Evolutionary conservation across 1,284 basidiomycete species (phyloP), one percentile per base, ranked within the genome.

Genomic region (Malassezia furfur): DNA sequence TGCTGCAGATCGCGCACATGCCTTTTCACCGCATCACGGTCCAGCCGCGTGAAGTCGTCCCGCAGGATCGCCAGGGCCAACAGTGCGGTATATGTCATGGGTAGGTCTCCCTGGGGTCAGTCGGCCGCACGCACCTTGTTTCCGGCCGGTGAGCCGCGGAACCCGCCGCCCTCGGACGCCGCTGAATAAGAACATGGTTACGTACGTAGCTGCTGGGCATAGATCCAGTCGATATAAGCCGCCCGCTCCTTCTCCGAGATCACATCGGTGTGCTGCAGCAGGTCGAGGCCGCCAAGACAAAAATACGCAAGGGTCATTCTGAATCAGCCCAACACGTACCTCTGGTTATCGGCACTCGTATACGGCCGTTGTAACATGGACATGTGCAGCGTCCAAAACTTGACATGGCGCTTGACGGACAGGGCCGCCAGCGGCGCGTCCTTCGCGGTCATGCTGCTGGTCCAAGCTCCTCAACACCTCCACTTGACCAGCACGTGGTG

Each of bases 121-220:
- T 22, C n/a, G 10, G 6, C 7, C 5, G 19, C 17, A 30, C 48
- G 25, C 36, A 45, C 49, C 11, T 25, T 36, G 48, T 21, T 4
- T 5, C 31, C 38, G 2, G 36, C 41, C 3, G 62, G 60, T 7
- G 53, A 49, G 10, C 67, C 64, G 12, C 61, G 43, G 25, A 70
- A 71, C 1, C 68, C 67, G 5, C 67, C 68, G 67, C 52, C 54
- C 2, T 35, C 43, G 5, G 43, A 8, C 15, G 21, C 21, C 15
- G 40, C 40, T 43, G 40, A 21, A 43, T 43, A 17, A 43, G 21
- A 7, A 34, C 2, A 5, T 44, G 37, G 25, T 4, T 2, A 50
- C 48, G 14, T 44, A 56, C 44, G 77, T 40, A 81, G 80, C 66
- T 91, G 86, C 71, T 91, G 84, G 14, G 80, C 80, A 87, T 90